Conservation (phyloP, 495 filamentous ascomycete genomes). For the Cetradonia linearis region DNA sequence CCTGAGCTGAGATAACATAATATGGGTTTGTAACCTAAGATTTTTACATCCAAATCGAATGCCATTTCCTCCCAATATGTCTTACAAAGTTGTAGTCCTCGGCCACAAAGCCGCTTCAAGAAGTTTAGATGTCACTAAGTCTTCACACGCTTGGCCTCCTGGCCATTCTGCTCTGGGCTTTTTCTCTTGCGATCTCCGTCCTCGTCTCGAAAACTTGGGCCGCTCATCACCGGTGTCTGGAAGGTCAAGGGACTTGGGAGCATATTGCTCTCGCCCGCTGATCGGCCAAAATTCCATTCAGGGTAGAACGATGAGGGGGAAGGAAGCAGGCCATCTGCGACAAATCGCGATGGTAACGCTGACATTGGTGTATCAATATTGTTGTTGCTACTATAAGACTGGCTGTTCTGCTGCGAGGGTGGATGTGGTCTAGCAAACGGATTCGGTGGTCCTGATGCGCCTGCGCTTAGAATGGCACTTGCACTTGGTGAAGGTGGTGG, state of each 20-base stretch:
- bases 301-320: conserved; percentile 86
- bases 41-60: too few species aligned
- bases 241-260: conserved; percentile 87
- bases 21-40: conserved; percentile 12
- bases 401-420: conserved; percentile 41
- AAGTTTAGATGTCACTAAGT: conserved; percentile 25
- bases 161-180: conserved; percentile 38
- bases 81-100: background rate
- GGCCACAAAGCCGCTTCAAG: background rate
- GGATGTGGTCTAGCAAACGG: conserved; percentile 80
- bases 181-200: conserved; percentile 47
- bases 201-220: conserved; percentile 56
- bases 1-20: background rate
- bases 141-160: conserved; percentile 42
- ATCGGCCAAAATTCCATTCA: conserved; percentile 69
- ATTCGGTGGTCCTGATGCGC: conserved; percentile 86
- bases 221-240: conserved; percentile 70
- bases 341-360: conserved; percentile 85
- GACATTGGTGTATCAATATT: conserved; percentile 95
- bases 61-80: background rate
- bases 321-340: conserved; percentile 72
- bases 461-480: conserved; percentile 75
- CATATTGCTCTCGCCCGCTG: conserved; percentile 61
- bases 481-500: conserved; percentile 89
- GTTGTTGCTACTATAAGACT: conserved; percentile 46